Evolutionary conservation across 306 rosid genomes (phyloP).

Genomic region (Lathyrus sativus): DNA sequence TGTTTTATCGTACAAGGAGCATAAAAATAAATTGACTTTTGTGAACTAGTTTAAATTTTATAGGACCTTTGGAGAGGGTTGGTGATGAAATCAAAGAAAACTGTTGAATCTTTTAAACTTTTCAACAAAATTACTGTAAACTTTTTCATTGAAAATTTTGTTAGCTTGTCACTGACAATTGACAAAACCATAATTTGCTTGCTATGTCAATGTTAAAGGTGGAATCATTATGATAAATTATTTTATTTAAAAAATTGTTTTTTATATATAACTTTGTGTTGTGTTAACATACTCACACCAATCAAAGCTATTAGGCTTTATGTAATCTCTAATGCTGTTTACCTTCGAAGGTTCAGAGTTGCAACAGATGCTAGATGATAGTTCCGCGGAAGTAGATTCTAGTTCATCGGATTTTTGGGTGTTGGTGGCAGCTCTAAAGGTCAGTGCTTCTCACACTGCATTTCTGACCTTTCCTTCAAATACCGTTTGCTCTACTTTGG

Average conservation of each 20-base stretch:
- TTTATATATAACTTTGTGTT: not conserved
- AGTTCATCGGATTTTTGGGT: constrained; percentile 93
- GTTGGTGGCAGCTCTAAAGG: constrained; percentile 95
- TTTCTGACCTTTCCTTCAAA: constrained; percentile 14
- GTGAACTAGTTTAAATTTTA: constrained; percentile 14
- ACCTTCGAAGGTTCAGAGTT: constrained; percentile 58
- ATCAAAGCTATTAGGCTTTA: constrained; percentile 19
- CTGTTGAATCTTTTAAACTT: constrained; percentile 24
- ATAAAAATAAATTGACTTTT: constrained; percentile 15
- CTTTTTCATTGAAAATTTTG: constrained; percentile 23
- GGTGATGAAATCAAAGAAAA: constrained; percentile 25
- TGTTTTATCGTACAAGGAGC: constrained; percentile 33
- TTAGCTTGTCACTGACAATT: constrained; percentile 21
- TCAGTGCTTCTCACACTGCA: constrained; percentile 44
- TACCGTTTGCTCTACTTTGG: constrained; percentile 27
- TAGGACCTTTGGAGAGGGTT: constrained; percentile 15
- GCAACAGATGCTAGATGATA: constrained; percentile 70
- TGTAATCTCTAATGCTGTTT: constrained; percentile 36
- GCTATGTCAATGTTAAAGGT: constrained; percentile 20
- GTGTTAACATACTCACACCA: constrained; percentile 13
- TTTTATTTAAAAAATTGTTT: not conserved
- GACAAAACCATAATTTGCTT: constrained; percentile 29
- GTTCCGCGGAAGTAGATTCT: constrained; percentile 71
- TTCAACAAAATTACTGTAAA: constrained; percentile 11
- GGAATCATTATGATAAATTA: constrained; percentile 9